Evolutionary conservation across 495 filamentous ascomycete genomes (phyloP).

Genomic region (Achaetomiella virescens): DNA sequence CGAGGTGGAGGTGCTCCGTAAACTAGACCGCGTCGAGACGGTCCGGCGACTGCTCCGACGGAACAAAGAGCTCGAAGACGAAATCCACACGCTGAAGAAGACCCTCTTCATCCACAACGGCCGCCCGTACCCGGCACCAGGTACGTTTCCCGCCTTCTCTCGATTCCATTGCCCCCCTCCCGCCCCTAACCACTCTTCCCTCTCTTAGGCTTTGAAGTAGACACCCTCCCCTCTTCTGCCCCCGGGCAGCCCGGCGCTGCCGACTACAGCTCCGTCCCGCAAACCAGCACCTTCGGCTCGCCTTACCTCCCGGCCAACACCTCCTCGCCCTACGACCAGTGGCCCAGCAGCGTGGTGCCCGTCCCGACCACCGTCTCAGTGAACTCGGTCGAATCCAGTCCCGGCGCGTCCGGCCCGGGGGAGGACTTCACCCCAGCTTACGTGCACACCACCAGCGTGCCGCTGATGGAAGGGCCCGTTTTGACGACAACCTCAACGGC

Average conservation of each 20-base stretch:
- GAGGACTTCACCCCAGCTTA: slow-evolving; percentile 37
- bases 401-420: slow-evolving; percentile 32
- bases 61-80: slow-evolving; percentile 36
- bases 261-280: slow-evolving; percentile 15
- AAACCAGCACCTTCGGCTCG: slow-evolving; percentile 10
- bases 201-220: slow-evolving; percentile 15
- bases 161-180: neutral
- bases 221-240: slow-evolving; percentile 10
- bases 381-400: slow-evolving; percentile 38
- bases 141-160: slow-evolving; percentile 16
- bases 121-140: slow-evolving; percentile 12
- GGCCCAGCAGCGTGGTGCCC: slow-evolving; percentile 27
- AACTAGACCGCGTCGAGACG: slow-evolving; percentile 30
- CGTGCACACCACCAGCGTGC: slow-evolving; percentile 34
- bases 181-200: slow-evolving; percentile 10
- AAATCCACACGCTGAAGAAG: slow-evolving; percentile 29
- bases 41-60: slow-evolving; percentile 30
- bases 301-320: slow-evolving; percentile 32
- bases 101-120: slow-evolving; percentile 20
- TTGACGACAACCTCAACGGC: neutral
- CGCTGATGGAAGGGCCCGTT: slow-evolving; percentile 28
- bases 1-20: slow-evolving; percentile 54
- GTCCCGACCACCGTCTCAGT: slow-evolving; percentile 19
- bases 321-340: slow-evolving; percentile 25
- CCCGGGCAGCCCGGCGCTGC: slow-evolving; percentile 8